Percentiles rank a stretch among this genome's conserved stretches.
These are phyloP conservation scores for Colletotrichum tropicicola DNA, from an alignment of 2,329 filamentous ascomycete genomes.

Conservation along the genomic window DNA sequence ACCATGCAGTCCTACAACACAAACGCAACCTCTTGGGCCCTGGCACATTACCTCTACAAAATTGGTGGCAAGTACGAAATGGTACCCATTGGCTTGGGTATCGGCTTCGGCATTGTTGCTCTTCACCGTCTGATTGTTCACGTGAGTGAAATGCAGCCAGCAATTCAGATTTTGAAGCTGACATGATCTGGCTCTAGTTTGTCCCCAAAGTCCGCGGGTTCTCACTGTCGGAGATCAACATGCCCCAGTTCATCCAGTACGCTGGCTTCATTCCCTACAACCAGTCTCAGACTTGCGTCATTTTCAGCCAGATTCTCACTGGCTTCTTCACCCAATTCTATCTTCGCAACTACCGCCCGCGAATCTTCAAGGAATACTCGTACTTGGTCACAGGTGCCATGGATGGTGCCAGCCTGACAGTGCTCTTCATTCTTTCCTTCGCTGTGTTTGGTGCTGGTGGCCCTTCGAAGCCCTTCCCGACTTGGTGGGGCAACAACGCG, in stretches of 20 bases:
- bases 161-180: not conserved
- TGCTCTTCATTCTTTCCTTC: slow-evolving; percentile 63
- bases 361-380: slow-evolving; percentile 62
- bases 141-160: slow-evolving; percentile 44
- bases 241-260: slow-evolving; percentile 63
- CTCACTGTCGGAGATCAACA: slow-evolving; percentile 54
- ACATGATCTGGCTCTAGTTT: slow-evolving; percentile 43
- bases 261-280: slow-evolving; percentile 65
- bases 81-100: slow-evolving; percentile 58
- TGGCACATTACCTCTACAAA: slow-evolving; percentile 63
- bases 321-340: slow-evolving; percentile 62
- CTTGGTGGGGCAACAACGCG: slow-evolving; percentile 64
- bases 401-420: slow-evolving; percentile 58
- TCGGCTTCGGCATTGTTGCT: slow-evolving; percentile 55
- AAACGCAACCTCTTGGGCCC: slow-evolving; percentile 57
- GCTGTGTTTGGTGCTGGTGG: slow-evolving; percentile 64
- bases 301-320: slow-evolving; percentile 53
- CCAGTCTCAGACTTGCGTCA: slow-evolving; percentile 62
- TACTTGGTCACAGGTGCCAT: slow-evolving; percentile 63
- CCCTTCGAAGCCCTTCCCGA: slow-evolving; percentile 52
- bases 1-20: slow-evolving; percentile 59
- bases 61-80: slow-evolving; percentile 51
- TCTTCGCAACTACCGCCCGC: slow-evolving; percentile 60
- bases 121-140: slow-evolving; percentile 53
- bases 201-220: slow-evolving; percentile 55